phyloP scores from a whole-genome alignment of 2,329 filamentous ascomycete genomes.

The Huntiella omanensis region DNA sequence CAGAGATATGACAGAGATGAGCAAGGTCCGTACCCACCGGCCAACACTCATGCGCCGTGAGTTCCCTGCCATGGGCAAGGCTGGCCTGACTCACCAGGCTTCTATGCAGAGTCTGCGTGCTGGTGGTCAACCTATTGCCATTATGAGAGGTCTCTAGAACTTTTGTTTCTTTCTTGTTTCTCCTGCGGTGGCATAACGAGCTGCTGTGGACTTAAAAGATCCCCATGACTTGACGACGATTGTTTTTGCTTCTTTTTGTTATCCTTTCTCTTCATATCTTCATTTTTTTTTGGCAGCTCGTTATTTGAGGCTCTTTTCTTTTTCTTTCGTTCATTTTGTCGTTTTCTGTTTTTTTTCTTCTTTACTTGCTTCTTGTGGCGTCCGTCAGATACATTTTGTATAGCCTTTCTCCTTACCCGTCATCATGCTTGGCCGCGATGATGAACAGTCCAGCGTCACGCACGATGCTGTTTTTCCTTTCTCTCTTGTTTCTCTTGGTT shows the following conservation, averaged over 20 bases:
- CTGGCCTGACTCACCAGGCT: slow-evolving; percentile 1
- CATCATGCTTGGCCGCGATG: too few species aligned
- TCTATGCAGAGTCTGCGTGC: not conserved
- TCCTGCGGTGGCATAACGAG: slow-evolving; percentile 1
- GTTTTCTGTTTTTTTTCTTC: not conserved
- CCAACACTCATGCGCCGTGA: slow-evolving; percentile 35
- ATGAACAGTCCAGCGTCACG: too few species aligned
- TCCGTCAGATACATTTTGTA: not conserved
- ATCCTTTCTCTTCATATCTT: slow-evolving; percentile 1
- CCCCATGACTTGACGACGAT: slow-evolving; percentile 9
- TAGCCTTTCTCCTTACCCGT: not conserved
- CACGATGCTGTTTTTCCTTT: too few species aligned
- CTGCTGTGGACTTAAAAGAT: slow-evolving; percentile 6
- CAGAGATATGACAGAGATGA: slow-evolving; percentile 21
- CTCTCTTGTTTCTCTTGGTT: not conserved
- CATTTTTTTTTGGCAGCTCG: not conserved
- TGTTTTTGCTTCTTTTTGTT: slow-evolving; percentile 4
- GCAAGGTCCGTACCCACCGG: slow-evolving; percentile 29
- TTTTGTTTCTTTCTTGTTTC: slow-evolving; percentile 1
- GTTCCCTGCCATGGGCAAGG: slow-evolving; percentile 14
- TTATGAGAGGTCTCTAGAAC: not conserved
- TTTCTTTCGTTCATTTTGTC: slow-evolving; percentile 2
- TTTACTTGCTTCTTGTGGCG: not conserved
- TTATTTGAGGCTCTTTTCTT: not conserved
- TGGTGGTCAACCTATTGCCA: not conserved